Evolutionary conservation across 2,329 filamentous ascomycete species (phyloP), one percentile per base, ranked within the genome.

Genomic region (Diaporthe velutina): DNA sequence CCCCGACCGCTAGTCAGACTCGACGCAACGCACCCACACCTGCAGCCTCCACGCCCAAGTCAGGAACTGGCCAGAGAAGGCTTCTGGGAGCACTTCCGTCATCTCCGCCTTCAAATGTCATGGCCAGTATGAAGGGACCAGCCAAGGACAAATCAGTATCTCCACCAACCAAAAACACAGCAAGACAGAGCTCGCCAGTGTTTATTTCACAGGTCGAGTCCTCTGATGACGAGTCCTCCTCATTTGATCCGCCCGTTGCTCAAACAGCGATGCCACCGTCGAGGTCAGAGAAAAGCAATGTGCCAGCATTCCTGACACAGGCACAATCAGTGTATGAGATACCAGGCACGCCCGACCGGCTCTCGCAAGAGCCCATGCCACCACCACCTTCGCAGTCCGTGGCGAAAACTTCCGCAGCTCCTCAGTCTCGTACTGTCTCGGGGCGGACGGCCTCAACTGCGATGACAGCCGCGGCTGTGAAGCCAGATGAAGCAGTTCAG

Each of bases 161-260:
- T 45, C 8, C 57, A 7, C 57, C 45, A 6, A 17, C 28, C 2
- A 10, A 9, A 4, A 33, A 17, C 7, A 50, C 13, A 4, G n/a
- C 48, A 30, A 42, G 25, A 33, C 70, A 54, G 38, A 45, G 50
- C 30, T 55, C 57, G 45, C 68, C 52, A 50, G 68, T 17, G 10
- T 55, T 64, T 42, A 45, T 35, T 8, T 54, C 42, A 42, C 70
- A 54, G 25, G 30, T 19, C 7, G 57, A 54, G 19, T 72, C 57
- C 4, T 64, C 70, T n/a, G 70, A 64, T 64, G 70, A 72, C 15
- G 70, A 72, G 28, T 52, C 45, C 25, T 45, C 64, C 12, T 40
- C 70, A 25, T 72, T 64, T 30, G 57, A 72, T n/a, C 70, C 70
- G 9, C 70, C 70, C 15, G 19, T 61, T 30, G 33, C 30, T 25